Evolutionary conservation across 139 green algal species (phyloP), one percentile per base, ranked within the genome.

Genomic region (Prasinococcaceae sp.): DNA sequence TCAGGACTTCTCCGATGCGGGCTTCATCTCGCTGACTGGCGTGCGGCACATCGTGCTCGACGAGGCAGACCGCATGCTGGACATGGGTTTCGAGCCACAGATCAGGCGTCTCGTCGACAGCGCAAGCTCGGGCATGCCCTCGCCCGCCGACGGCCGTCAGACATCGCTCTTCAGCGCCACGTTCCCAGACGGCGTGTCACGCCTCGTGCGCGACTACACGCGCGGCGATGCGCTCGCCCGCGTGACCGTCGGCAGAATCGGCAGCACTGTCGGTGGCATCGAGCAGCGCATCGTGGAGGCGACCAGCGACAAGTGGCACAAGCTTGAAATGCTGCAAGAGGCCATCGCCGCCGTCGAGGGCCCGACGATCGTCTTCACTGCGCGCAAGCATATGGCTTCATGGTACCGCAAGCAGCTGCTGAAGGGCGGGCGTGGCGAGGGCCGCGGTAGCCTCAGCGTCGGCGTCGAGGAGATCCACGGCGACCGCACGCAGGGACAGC

Each of bases 21-120:
- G 32, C 19, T 14, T 48, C 23, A 16, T 54, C n/a, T 40, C 25
- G 37, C 38, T 46, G 17, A 22, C 37, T 14, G 22, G 51, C n/a
- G 23, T 27, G 39, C 14, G 27, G 23, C 12, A 32, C n/a, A 58
- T 93, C 51, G 84, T 94, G 47, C 69, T 94, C 52, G 86, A 94
- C 54, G 86, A 94, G 73, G 86, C 86, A 5, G 85, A 94, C 56
- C 69, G 85, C 56, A 94, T 94, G 85, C 72, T 94, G 53, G 85
- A 93, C 67, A 93, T 94, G 83, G 85, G 85, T 32, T 93, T 94
- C 37, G 83, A 93, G 61, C 83, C 84, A 5, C 74, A 87, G 60
- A 82, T 89, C 33, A 58, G 58, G 30, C 77, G 75, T 24, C 79
- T 84, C 43, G 40, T 82, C n/a, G 65, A 76, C 57, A 60, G 26